Conservation (phyloP, 495 filamentous ascomycete species). For the Lepidopterella palustris region DNA sequence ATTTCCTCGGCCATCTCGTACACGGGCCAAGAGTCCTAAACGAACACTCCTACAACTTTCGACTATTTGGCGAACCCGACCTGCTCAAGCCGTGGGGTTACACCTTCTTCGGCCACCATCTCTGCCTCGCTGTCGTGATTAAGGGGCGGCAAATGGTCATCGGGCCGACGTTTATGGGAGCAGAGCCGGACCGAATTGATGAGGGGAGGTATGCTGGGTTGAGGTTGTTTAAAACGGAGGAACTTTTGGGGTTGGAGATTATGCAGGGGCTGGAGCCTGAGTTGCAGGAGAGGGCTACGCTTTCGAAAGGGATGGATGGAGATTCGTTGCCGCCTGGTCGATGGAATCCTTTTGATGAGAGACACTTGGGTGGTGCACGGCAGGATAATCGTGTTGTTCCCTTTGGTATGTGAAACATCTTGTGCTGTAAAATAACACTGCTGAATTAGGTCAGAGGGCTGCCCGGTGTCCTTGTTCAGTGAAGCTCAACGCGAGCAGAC, state of each 20-base stretch:
- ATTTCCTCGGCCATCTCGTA: constrained; percentile 67
- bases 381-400: neutral
- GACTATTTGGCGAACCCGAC: constrained; percentile 53
- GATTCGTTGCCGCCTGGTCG: constrained; percentile 41
- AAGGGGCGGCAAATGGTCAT: constrained; percentile 54
- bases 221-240: constrained; percentile 62
- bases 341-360: constrained; percentile 47
- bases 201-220: constrained; percentile 51
- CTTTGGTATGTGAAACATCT: neutral
- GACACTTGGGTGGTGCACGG: neutral
- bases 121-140: constrained; percentile 63
- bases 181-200: constrained; percentile 70
- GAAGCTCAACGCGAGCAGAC: constrained; percentile 47
- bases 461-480: neutral
- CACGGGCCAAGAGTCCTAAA: constrained; percentile 57
- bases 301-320: constrained; percentile 50
- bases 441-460: neutral
- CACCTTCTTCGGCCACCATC: constrained; percentile 70
- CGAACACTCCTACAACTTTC: constrained; percentile 69
- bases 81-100: constrained; percentile 57
- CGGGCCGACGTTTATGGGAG: constrained; percentile 67
- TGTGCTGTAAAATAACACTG: neutral
- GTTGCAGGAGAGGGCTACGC: constrained; percentile 46
- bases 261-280: constrained; percentile 56
- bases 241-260: constrained; percentile 49